Percentiles rank a stretch among this genome's conserved stretches.
Evolutionary conservation across 768 basidiomycete genomes (phyloP).

Genomic region (Gyrodon lividus): DNA sequence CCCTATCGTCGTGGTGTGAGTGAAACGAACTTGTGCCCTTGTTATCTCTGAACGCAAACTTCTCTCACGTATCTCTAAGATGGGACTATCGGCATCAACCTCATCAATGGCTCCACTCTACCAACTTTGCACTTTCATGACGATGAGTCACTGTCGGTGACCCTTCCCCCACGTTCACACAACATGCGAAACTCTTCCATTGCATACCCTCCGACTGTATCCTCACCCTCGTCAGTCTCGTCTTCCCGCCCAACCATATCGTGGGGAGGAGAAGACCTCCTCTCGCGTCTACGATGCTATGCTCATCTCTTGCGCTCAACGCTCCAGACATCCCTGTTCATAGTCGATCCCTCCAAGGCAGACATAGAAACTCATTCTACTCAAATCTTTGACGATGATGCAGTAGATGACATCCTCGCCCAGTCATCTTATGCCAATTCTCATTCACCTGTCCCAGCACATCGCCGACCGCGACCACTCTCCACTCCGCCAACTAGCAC

Average conservation of each 20-base stretch:
- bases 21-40: slow-evolving; percentile 23
- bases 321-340: slow-evolving; percentile 81
- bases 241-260: slow-evolving; percentile 45
- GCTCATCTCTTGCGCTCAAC: slow-evolving; percentile 82
- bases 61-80: slow-evolving; percentile 42
- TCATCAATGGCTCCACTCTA: slow-evolving; percentile 80
- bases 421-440: slow-evolving; percentile 76
- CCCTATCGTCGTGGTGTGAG: slow-evolving; percentile 81
- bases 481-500: slow-evolving; percentile 36
- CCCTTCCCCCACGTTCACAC: slow-evolving; percentile 41
- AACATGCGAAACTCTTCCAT: slow-evolving; percentile 38
- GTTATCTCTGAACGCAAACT: not conserved
- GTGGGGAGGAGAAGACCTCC: slow-evolving; percentile 88
- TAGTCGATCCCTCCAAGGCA: slow-evolving; percentile 89
- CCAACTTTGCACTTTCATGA: slow-evolving; percentile 96
- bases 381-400: slow-evolving; percentile 80
- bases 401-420: slow-evolving; percentile 82
- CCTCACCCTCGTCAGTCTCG: slow-evolving; percentile 44
- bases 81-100: slow-evolving; percentile 86
- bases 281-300: slow-evolving; percentile 73
- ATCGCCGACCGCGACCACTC: slow-evolving; percentile 71
- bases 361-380: slow-evolving; percentile 92
- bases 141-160: slow-evolving; percentile 86
- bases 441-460: slow-evolving; percentile 80
- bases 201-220: slow-evolving; percentile 63